Percentiles rank a stretch among this genome's conserved stretches.
phyloP scores from a whole-genome alignment of 352 stramenopile genomes.

The Thraustotheca clavata region DNA sequence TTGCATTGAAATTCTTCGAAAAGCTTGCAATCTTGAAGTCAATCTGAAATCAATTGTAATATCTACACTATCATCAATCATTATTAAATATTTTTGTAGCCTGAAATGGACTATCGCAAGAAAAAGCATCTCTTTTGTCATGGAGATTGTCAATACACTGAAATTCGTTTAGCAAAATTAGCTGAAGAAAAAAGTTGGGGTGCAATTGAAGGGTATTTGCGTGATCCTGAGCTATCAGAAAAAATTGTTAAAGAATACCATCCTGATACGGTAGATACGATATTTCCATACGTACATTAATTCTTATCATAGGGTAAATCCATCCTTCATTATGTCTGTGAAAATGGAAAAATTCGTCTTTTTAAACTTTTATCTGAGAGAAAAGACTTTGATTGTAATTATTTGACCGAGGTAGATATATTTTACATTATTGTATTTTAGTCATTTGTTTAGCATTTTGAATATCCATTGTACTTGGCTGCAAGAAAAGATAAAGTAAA shows the following conservation, averaged over 20 bases:
- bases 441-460: too few relatives aligned
- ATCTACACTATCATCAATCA: not conserved
- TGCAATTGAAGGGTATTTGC: not conserved
- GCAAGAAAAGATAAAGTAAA: not conserved
- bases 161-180: not conserved
- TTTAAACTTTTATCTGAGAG: not conserved
- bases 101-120: not conserved
- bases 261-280: not conserved
- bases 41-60: slow-evolving; percentile 8
- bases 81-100: slow-evolving; percentile 3
- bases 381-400: not conserved
- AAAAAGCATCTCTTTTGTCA: slow-evolving; percentile 3
- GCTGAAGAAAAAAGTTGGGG: slow-evolving; percentile 8
- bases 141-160: slow-evolving; percentile 13
- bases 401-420: not conserved
- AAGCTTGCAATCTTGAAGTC: not conserved
- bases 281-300: not conserved
- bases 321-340: slow-evolving; percentile 9
- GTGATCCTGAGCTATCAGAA: not conserved
- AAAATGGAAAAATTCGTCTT: slow-evolving; percentile 3
- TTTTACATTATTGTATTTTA: not conserved
- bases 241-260: not conserved
- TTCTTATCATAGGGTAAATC: slow-evolving; percentile 4
- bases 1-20: slow-evolving; percentile 6
- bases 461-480: slow-evolving; percentile 3